phyloP scores from a whole-genome alignment of 2,329 filamentous ascomycete species.

The Didymella segeticola region DNA sequence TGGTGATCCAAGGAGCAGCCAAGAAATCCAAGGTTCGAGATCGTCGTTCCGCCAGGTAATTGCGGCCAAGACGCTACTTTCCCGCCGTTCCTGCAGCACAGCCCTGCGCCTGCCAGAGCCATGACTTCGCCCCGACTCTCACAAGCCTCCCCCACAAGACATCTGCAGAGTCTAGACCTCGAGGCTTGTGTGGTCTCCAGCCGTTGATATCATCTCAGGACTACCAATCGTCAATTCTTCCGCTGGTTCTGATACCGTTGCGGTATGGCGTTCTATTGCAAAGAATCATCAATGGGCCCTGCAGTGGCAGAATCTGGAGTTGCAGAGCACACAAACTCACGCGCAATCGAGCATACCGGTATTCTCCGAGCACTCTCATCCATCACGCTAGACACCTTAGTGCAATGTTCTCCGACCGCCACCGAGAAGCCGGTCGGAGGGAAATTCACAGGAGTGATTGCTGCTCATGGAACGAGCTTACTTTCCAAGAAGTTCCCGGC shows the following conservation, averaged over 20 bases:
- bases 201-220: background rate
- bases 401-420: background rate
- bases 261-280: background rate
- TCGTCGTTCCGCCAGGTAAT: background rate
- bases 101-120: background rate
- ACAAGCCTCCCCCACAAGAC: background rate
- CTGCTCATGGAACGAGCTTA: background rate
- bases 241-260: background rate
- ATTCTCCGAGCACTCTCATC: background rate
- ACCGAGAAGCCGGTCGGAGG: background rate
- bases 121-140: background rate
- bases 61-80: slow-evolving; percentile 1
- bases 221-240: too few species aligned
- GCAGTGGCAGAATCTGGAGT: background rate
- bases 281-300: background rate
- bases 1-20: too few species aligned
- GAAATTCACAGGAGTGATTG: too few species aligned
- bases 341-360: background rate
- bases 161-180: background rate
- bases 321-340: background rate
- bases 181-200: background rate
- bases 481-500: background rate
- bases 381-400: background rate
- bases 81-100: slow-evolving; percentile 5
- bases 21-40: background rate